Evolutionary conservation across 2,329 filamentous ascomycete genomes (phyloP), one percentile per base, ranked within the genome.

Genomic region (Fusarium sp.): DNA sequence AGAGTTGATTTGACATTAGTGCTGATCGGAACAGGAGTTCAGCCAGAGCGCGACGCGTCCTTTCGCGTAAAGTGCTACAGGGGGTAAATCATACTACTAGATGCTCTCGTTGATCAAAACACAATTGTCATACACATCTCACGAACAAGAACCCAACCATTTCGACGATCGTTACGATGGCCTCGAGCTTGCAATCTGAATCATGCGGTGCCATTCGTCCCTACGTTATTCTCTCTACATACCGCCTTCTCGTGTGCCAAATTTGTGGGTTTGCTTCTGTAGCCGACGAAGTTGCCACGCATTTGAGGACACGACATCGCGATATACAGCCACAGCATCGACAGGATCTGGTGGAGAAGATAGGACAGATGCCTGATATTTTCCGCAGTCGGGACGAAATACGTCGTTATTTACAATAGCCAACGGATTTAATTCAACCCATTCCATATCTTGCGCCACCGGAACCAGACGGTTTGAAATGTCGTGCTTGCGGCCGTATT

Each of bases 171-270:
- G 20, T 20, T 20, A 20, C 20, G 20, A 20, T 20, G 15, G 47
- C 45, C 16, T 16, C 13, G 8, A 49, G 26, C 45, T 49, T 49
- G 18, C 9, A 26, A 26, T n/a, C 31, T 51, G 16, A 51, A 51
- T 7, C 8, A 51, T 40, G n/a, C 8, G 13, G 47, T 51, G 16
- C n/a, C 4, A 51, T 40, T 51, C 9, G 18, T 51, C 26, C 36
- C 47, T 51, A 40, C 11, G 11, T 31, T 51, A 3, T 51, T 51
- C 20, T 37, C 16, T 51, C 47, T 51, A 51, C 12, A 51, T 40
- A 51, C 34, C n/a, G 36, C 11, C 23, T 51, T 51, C 47, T 51
- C 7, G 26, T 51, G 26, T 52, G 18, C 11, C 15, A 26, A 18
- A 15, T 34, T 42, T 53, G 13, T 26, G 6, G 37, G 9, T 53